Percentiles rank a stretch among this genome's conserved stretches.
phyloP scores from a whole-genome alignment of 176 grass and related monocot genomes.

The Triticum timopheevii region DNA sequence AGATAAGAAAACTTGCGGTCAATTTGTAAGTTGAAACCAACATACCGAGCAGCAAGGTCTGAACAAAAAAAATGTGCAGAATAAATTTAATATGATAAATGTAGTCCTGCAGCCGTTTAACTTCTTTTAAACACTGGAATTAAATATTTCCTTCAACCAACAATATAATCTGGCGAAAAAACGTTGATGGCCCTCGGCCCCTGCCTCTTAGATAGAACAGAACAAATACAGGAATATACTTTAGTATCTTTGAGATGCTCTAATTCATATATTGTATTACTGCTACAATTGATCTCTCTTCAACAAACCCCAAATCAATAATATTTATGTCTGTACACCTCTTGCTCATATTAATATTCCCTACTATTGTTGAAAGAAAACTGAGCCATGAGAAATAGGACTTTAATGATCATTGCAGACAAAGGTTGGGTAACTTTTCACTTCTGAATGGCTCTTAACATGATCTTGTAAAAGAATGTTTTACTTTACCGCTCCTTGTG shows the following conservation, averaged over 20 bases:
- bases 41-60: background rate
- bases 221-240: background rate
- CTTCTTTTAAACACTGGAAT: background rate
- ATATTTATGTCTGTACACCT: background rate
- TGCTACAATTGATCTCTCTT: background rate
- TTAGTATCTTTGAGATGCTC: background rate
- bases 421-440: background rate
- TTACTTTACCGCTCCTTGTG: constrained; percentile 59
- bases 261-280: background rate
- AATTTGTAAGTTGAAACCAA: constrained; percentile 11
- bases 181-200: background rate
- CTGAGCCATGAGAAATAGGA: background rate
- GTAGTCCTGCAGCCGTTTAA: constrained; percentile 4
- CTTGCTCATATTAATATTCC: constrained; percentile 6
- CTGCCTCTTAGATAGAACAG: background rate
- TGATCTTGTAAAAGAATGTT: constrained; percentile 6
- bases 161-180: background rate
- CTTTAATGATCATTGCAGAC: background rate
- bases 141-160: background rate
- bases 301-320: background rate
- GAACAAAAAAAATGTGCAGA: background rate
- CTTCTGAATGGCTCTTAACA: constrained; percentile 2
- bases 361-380: background rate
- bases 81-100: background rate
- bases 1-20: background rate